Evolutionary conservation across 1,139 yeast species (phyloP).

Genomic region (Eremothecium cymbalariae): DNA sequence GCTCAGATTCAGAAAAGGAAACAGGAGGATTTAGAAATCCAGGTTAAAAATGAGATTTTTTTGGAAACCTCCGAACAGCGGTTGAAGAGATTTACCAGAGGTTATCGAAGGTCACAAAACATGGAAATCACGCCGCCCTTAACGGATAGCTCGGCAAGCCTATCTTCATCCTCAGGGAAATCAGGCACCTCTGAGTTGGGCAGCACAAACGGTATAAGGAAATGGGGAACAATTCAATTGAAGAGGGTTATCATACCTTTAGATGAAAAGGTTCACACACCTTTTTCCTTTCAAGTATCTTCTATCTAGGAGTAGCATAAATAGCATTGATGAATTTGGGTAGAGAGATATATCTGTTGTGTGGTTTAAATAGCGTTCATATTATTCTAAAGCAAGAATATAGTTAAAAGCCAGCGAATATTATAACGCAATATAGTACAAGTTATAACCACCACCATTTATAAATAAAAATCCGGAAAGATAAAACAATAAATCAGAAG

Average conservation of each 20-base stretch:
- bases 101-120: background rate
- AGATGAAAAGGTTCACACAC: too few species aligned
- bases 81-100: conserved; percentile 8
- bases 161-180: background rate
- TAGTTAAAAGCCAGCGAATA: too few species aligned
- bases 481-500: too few species aligned
- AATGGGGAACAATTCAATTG: conserved; percentile 3
- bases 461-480: too few species aligned
- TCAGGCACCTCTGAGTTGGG: background rate
- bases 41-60: conserved; percentile 3
- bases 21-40: conserved; percentile 5
- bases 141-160: background rate
- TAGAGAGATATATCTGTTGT: too few species aligned
- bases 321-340: too few species aligned
- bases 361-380: too few species aligned
- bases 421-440: too few species aligned
- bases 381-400: too few species aligned
- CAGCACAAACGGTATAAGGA: background rate
- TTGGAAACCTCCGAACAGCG: conserved; percentile 8
- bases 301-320: too few species aligned
- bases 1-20: conserved; percentile 7
- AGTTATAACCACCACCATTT: too few species aligned
- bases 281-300: too few species aligned
- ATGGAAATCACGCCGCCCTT: conserved; percentile 1
- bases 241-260: conserved; percentile 2